These are phyloP conservation scores for Aspergillus baeticus DNA, from an alignment of 495 filamentous ascomycete species.

Conservation along the genomic window DNA sequence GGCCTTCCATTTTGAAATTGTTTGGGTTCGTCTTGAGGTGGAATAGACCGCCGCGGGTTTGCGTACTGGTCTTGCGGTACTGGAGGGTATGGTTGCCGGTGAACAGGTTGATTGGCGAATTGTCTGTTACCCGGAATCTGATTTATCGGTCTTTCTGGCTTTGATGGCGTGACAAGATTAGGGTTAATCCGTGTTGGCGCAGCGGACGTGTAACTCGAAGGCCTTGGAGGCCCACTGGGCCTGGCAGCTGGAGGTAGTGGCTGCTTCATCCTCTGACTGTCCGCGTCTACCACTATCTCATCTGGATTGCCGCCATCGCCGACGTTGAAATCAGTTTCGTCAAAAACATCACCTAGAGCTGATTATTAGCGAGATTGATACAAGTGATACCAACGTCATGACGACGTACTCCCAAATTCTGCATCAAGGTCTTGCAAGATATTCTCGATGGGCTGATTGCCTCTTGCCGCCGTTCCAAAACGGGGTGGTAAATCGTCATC, in stretches of 20 bases:
- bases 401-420: constrained; percentile 66
- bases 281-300: constrained; percentile 50
- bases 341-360: constrained; percentile 62
- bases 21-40: constrained; percentile 17
- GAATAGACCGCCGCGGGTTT: constrained; percentile 21
- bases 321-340: constrained; percentile 70
- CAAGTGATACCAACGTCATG: neutral
- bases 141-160: constrained; percentile 38
- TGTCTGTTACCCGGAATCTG: constrained; percentile 24
- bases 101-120: constrained; percentile 19
- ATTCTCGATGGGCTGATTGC: constrained; percentile 15
- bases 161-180: constrained; percentile 40
- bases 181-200: constrained; percentile 23
- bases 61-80: constrained; percentile 13
- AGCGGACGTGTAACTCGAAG: constrained; percentile 18
- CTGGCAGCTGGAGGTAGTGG: constrained; percentile 29
- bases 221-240: constrained; percentile 24
- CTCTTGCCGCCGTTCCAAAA: constrained; percentile 23
- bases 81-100: constrained; percentile 23
- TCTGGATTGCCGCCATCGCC: constrained; percentile 60
- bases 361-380: constrained; percentile 24
- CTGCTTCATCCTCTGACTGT: constrained; percentile 25
- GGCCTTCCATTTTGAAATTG: constrained; percentile 25
- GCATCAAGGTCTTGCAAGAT: constrained; percentile 36
- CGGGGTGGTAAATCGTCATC: constrained; percentile 42